Conservation (phyloP, 345 rosid genomes). For the Geranium rotundifolium region DNA sequence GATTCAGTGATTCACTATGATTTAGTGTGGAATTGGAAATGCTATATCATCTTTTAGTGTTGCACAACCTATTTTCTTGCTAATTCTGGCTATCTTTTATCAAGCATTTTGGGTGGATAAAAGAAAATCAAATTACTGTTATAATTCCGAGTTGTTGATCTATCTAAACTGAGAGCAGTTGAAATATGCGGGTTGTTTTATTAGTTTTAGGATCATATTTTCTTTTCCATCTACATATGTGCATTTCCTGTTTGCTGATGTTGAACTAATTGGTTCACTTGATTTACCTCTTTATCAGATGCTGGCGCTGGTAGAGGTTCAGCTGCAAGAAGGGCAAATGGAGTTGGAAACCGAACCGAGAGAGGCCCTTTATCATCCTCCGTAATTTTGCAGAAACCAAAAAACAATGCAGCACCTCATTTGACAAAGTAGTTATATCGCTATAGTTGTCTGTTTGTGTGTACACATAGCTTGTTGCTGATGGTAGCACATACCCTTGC, state of each 20-base stretch:
- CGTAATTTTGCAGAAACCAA: slow-evolving; percentile 25
- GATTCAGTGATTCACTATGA: no score
- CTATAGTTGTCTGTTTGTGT: not conserved
- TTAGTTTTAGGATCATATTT: not conserved
- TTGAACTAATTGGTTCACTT: not conserved
- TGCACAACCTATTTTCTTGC: no score
- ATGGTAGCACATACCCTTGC: not conserved
- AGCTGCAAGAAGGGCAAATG: slow-evolving; percentile 47
- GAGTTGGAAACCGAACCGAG: slow-evolving; percentile 22
- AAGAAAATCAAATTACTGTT: no score
- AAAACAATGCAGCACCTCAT: slow-evolving; percentile 20
- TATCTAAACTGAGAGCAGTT: no score
- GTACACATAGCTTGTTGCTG: slow-evolving; percentile 3
- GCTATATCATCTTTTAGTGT: no score
- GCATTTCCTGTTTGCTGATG: not conserved
- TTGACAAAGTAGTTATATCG: slow-evolving; percentile 32
- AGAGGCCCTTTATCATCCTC: slow-evolving; percentile 25
- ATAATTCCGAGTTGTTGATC: no score
- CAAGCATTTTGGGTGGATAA: no score
- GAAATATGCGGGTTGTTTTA: not conserved
- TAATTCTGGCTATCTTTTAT: no score
- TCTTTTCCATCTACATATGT: not conserved
- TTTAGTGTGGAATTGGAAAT: no score
- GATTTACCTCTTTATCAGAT: slow-evolving; percentile 15
- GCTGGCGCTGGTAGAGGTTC: slow-evolving; percentile 39